Conservation (phyloP, 176 grass and related monocot species). For the Otatea glauca region DNA sequence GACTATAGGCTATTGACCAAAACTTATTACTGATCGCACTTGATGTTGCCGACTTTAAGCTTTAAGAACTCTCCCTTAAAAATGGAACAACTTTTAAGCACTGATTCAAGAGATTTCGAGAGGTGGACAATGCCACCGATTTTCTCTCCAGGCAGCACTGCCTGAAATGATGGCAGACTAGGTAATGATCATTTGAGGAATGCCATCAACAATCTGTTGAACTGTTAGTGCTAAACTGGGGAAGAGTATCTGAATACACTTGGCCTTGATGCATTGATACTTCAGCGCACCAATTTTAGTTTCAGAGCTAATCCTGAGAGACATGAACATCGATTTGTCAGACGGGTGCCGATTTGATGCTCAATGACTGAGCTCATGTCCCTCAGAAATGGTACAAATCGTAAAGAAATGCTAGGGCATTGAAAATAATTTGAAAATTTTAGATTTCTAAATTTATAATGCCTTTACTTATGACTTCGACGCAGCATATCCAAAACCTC, state of each 20-base stretch:
- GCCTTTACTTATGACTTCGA: neutral
- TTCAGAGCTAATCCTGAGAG: neutral
- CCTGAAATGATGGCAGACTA: slow-evolving; percentile 4
- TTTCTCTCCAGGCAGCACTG: neutral
- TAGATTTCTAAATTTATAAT: neutral
- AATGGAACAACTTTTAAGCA: slow-evolving; percentile 39
- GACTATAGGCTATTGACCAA: neutral
- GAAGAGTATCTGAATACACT: neutral
- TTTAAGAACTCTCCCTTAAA: slow-evolving; percentile 16
- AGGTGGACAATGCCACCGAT: neutral
- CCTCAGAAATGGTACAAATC: neutral
- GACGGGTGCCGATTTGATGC: neutral
- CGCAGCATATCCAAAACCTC: neutral
- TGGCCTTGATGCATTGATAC: neutral
- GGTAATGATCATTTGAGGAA: slow-evolving; percentile 1
- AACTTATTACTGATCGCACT: slow-evolving; percentile 9
- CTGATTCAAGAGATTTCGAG: slow-evolving; percentile 44
- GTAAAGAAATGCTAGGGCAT: neutral
- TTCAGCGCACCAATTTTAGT: neutral
- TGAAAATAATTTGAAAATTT: neutral
- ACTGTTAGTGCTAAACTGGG: neutral
- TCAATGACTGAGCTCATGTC: neutral
- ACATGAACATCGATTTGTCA: neutral
- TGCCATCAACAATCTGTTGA: neutral
- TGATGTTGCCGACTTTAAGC: slow-evolving; percentile 17